These are phyloP conservation scores for Penicillium hesseltinei DNA, from an alignment of 2,329 filamentous ascomycete species.

Conservation along the genomic window DNA sequence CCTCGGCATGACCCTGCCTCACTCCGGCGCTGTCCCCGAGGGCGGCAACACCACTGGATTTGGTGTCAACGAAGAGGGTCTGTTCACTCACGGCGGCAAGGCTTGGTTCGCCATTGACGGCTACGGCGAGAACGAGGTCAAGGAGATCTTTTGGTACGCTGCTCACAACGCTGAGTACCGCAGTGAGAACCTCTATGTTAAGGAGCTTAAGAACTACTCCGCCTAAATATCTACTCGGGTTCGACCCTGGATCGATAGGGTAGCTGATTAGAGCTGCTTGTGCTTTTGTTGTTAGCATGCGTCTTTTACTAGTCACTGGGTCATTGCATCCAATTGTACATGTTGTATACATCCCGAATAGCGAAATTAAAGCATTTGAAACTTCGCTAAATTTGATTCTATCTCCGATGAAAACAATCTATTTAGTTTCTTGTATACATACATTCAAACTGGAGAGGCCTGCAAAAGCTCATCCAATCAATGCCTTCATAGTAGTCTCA, in stretches of 20 bases:
- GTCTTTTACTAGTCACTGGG: not conserved
- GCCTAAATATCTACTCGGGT: not conserved
- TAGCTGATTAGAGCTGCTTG: not conserved
- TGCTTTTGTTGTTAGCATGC: not conserved
- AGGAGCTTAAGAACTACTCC: constrained; percentile 26
- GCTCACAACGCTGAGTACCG: constrained; percentile 24
- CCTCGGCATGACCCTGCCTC: constrained; percentile 26
- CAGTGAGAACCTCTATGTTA: constrained; percentile 23
- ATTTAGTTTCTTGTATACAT: not conserved
- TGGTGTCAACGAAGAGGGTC: constrained; percentile 27
- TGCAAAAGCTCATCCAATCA: constrained; percentile 5
- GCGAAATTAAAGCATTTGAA: not conserved
- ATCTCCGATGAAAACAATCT: not conserved
- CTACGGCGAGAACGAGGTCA: constrained; percentile 19
- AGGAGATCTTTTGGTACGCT: constrained; percentile 30
- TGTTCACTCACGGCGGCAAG: constrained; percentile 27
- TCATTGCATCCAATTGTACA: not conserved
- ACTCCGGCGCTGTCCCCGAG: constrained; percentile 29
- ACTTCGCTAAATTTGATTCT: not conserved
- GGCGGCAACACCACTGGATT: constrained; percentile 25
- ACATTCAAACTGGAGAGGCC: not conserved
- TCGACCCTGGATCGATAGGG: not conserved
- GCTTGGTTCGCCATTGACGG: constrained; percentile 29
- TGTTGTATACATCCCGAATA: not conserved
- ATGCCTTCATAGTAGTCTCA: constrained; percentile 32